Evolutionary conservation across 179 eudicot genomes (phyloP), one percentile per base, ranked within the genome.

Genomic region (Gypsophila paniculata): DNA sequence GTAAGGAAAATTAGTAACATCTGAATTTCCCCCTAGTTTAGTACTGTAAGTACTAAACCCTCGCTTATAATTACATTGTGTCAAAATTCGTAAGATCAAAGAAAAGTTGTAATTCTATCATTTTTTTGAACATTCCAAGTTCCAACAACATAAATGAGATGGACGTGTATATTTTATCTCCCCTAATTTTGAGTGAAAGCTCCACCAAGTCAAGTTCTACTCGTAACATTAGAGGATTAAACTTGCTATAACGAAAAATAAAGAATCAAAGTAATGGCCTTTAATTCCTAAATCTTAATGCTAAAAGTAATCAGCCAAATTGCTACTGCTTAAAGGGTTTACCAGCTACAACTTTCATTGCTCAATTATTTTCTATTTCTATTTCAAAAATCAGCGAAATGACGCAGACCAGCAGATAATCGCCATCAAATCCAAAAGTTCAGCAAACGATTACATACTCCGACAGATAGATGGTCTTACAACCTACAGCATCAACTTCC

Each of bases 401-500:
- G 19, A 65, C 8, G 14, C 55, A 54, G 11, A 32, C 29, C 29
- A 52, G 52, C 14, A 5, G 4, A 18, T 21, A 13, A 17, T 12
- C 19, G 8, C n/a, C 14, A 13, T 19, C 23, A 15, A 15, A 15
- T 21, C 60, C 60, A 17, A 38, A 13, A 19, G 42, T 51, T 67
- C 15, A 52, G 66, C 21, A 62, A 70, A 76, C 39, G 36, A 65
- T 54, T 18, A 80, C 93, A 58, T 81, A 93, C 98, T 89, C 88
- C 7, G 97, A 89, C 25, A 94, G 93, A 75, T 86, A 89, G 39
- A 89, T 80, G 2, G 92, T 87, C 80, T 80, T 80, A 78, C 97
- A 91, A 80, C 81, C 80, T 0, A 87, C 96, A 62, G 86, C 91
- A 84, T 94, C 96, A 57, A 82, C 81, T 81, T 91, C 97, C 14